Base-by-base conservation (phyloP, 805 yeast genomes). In the Hyphopichia homilentoma region DNA sequence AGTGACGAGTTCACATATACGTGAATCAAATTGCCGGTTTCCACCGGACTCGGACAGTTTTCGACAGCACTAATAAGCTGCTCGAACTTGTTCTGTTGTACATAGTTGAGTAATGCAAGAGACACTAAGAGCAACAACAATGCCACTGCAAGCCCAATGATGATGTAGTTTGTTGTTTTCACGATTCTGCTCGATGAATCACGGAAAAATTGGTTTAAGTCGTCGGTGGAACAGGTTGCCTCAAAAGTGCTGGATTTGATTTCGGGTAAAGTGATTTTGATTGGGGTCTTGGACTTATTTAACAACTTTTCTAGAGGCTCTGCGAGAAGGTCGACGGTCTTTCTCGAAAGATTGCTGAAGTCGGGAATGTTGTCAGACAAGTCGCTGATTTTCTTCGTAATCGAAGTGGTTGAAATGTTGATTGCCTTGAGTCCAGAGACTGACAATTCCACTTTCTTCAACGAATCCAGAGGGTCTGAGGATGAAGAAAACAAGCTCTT, bases 281-380 rank as follows among this genome's bases (percentile, higher is more conserved):
- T n/a, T n/a, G n/a, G n/a, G n/a, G n/a, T n/a, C n/a, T n/a, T n/a
- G n/a, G n/a, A n/a, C n/a, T n/a, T n/a, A n/a, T n/a, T n/a, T n/a
- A n/a, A 7, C 14, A 32, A 25, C 13, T 14, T 26, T 5, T 8
- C 11, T 20, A 87, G 84, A 0, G 96, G 96, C 2, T 44, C 48
- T 3, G 70, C 57, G 6, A 90, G 68, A 24, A 79, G 44, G 0
- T 50, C 35, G 26, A 75, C 68, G 0, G 93, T 78, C 14, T 70
- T 68, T 37, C 78, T 74, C 47, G 78, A 72, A 3, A 86, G 79
- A 6, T 70, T 68, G 2, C 72, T 75, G 52, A 86, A 86, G 39
- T 76, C 73, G 0, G 94, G 95, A 1, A 83, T 59, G 2, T 74
- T 62, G 1, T 60, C 56, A 14, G 73, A 60, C 25, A 88, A 54